These are phyloP conservation scores for Sesbania bispinosa DNA, from an alignment of 306 rosid genomes.

Conservation along the genomic window DNA sequence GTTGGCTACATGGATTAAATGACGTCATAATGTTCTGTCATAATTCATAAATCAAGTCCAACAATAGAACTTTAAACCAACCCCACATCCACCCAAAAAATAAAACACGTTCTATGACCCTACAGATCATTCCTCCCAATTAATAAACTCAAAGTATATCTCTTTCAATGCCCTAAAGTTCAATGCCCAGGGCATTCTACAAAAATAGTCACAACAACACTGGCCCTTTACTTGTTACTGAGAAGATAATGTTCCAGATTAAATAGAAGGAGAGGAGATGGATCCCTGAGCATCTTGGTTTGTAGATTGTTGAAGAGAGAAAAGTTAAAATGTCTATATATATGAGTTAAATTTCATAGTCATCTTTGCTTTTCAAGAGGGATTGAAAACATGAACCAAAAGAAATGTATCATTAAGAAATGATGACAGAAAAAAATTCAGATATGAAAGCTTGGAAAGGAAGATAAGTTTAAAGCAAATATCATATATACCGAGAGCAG, in stretches of 20 bases:
- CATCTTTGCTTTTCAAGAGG: neutral
- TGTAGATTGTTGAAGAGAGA: neutral
- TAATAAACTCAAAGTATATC: neutral
- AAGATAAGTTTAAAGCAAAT: neutral
- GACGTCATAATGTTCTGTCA: too few relatives aligned
- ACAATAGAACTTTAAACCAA: too few relatives aligned
- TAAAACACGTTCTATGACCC: neutral
- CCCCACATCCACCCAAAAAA: neutral
- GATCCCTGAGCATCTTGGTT: neutral
- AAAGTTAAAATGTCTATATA: neutral
- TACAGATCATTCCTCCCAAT: neutral
- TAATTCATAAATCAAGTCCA: too few relatives aligned
- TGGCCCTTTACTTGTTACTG: neutral
- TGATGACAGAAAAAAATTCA: neutral
- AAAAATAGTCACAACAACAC: neutral
- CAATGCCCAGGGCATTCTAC: neutral
- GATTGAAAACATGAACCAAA: constrained; percentile 5
- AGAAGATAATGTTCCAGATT: neutral
- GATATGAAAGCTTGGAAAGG: constrained; percentile 1
- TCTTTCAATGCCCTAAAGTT: neutral
- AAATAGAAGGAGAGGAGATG: neutral
- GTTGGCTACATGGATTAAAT: too few relatives aligned
- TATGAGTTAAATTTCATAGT: neutral
- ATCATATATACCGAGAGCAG: constrained; percentile 50
- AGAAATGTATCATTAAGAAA: constrained; percentile 3